Conservation (phyloP, 2,329 filamentous ascomycete species). For the Botrytis paeoniae region DNA sequence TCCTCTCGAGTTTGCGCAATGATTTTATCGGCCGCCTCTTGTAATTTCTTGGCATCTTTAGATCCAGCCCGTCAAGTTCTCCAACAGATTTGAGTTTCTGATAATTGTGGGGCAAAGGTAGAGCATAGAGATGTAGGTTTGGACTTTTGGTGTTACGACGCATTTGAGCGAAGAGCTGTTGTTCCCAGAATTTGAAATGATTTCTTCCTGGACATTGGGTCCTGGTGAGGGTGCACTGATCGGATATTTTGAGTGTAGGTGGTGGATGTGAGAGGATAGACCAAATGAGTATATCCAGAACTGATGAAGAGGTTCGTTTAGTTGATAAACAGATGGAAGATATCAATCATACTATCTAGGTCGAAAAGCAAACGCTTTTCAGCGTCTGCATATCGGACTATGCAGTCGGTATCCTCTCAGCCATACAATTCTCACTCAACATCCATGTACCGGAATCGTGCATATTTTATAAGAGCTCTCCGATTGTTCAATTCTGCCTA, state of each 20-base stretch:
- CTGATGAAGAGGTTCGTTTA: background rate
- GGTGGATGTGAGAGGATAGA: background rate
- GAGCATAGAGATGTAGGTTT: background rate
- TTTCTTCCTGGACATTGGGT: background rate
- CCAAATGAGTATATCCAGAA: background rate
- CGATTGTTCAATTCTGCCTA: background rate
- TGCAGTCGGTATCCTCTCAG: background rate
- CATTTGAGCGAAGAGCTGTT: background rate
- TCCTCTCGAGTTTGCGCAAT: background rate
- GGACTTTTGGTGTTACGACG: background rate
- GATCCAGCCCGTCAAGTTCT: background rate
- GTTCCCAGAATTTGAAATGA: background rate
- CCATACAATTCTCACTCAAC: background rate
- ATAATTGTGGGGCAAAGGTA: background rate
- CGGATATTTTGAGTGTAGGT: background rate
- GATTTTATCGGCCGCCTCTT: background rate
- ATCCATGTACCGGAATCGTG: background rate
- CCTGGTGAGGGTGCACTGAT: background rate
- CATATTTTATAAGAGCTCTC: background rate
- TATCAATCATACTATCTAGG: background rate
- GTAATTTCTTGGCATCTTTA: background rate
- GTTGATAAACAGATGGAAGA: background rate
- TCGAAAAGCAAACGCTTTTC: background rate
- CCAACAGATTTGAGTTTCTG: background rate
- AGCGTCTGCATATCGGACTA: background rate